Evolutionary conservation across 1,284 basidiomycete genomes (phyloP), one percentile per base, ranked within the genome.

Genomic region (Gymnopus androsaceus): DNA sequence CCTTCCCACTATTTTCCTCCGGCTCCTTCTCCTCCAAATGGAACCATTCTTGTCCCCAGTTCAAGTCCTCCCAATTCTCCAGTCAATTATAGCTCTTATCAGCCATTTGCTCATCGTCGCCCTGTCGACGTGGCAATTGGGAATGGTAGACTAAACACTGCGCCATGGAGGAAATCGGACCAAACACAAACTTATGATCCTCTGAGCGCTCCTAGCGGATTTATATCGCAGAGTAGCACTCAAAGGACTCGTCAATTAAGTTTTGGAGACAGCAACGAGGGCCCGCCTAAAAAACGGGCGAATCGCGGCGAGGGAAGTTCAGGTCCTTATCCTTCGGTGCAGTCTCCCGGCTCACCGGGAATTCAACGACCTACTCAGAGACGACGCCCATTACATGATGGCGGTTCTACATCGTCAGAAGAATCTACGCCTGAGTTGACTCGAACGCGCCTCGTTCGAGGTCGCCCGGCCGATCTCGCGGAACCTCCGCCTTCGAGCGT

Each of bases 31-130:
- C 60, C 74, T 45, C 69, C 74, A 34, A 64, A 74, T 38, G 82
- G 81, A 66, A 81, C 73, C 51, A 71, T 91, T 51, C 82, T 91
- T 51, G 87, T 88, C 27, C 88, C 88, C 31, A 87, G 78, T 70
- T 91, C 90, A 54, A 90, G 87, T 63, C 87, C 88, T 44, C 64
- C 79, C 28, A 63, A 64, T 30, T 67, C 75, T 40, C 79, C 84
- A 50, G 63, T 64, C 12, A 54, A 68, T 46, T 63, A 67, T 61
- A 71, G 66, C 11, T 51, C 72, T 36, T 72, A 81, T 68, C 69
- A 68, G 12, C 63, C 74, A 17, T 70, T 75, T 59, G 65, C 64
- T 33, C 68, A 72, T 8, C 60, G 64, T 52, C 62, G 59, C 46
- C 61, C 58, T 40, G 67, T 74, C 70, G 79, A 81, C 72, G 71